A percentile compares a stretch with the other conserved stretches of the same genome.
Evolutionary conservation across 345 rosid genomes (phyloP).

Genomic region (Eucalyptus erythrocorys): DNA sequence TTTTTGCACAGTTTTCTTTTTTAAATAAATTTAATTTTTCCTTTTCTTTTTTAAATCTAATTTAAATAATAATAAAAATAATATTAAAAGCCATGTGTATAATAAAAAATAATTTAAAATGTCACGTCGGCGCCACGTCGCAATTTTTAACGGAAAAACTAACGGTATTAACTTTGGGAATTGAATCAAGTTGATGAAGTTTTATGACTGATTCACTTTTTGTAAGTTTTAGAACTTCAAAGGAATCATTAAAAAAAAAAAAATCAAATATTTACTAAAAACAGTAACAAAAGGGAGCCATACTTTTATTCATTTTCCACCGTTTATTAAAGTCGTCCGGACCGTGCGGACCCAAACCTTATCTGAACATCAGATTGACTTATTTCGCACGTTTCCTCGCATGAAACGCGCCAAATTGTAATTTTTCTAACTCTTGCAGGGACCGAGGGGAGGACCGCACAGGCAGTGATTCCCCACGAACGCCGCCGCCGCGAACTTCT

Average conservation of each 20-base stretch:
- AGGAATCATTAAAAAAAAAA: background rate
- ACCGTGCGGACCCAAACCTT: background rate
- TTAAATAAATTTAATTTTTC: too few relatives aligned
- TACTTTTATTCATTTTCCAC: background rate
- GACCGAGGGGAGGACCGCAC: slow-evolving; percentile 41
- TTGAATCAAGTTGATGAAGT: too few relatives aligned
- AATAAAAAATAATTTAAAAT: too few relatives aligned
- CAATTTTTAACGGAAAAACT: too few relatives aligned
- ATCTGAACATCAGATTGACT: background rate
- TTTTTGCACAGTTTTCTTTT: too few relatives aligned
- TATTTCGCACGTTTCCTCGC: background rate
- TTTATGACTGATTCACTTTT: too few relatives aligned
- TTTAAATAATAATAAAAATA: too few relatives aligned
- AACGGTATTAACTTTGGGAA: too few relatives aligned
- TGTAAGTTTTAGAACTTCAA: too few relatives aligned
- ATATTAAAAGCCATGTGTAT: too few relatives aligned
- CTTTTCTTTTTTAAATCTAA: too few relatives aligned
- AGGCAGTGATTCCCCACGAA: slow-evolving; percentile 41
- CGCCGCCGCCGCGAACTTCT: slow-evolving; percentile 38
- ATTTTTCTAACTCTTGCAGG: slow-evolving; percentile 13
- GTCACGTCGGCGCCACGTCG: too few relatives aligned
- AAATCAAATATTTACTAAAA: background rate
- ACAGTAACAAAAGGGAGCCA: background rate
- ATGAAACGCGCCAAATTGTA: background rate
- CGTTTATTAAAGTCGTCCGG: background rate